A percentile compares a stretch with the other conserved stretches of the same genome.
phyloP scores from a whole-genome alignment of 2,329 filamentous ascomycete species.

The Aspergillus aculeatus region DNA sequence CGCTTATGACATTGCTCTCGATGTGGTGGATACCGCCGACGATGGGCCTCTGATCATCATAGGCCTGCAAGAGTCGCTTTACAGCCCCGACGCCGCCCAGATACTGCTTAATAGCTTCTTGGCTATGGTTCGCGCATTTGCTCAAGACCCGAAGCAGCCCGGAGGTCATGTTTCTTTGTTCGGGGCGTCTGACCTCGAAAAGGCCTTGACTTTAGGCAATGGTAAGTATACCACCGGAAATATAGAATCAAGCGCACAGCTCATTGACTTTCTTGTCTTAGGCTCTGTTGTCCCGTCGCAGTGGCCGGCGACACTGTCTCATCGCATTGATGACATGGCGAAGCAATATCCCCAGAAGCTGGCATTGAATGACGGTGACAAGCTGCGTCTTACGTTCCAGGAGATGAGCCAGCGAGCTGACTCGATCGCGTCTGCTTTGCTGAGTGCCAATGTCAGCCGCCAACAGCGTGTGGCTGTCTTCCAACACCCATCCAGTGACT shows the following conservation, averaged over 20 bases:
- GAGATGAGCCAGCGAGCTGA: background rate
- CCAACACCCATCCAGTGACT: constrained; percentile 13
- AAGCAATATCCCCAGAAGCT: background rate
- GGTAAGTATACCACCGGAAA: background rate
- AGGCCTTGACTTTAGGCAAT: too few relatives aligned
- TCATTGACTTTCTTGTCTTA: background rate
- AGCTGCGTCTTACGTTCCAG: background rate
- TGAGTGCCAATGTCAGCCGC: background rate
- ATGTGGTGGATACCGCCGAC: constrained; percentile 35
- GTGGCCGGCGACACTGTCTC: background rate
- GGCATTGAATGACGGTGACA: background rate
- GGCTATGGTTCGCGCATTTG: too few relatives aligned
- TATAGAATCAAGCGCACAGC: too few relatives aligned
- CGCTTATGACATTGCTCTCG: constrained; percentile 35
- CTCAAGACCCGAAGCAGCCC: too few relatives aligned
- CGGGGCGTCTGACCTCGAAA: too few relatives aligned
- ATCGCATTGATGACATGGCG: background rate
- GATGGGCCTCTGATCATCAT: constrained; percentile 11
- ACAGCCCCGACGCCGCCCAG: too few relatives aligned
- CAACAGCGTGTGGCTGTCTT: background rate
- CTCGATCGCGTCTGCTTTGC: background rate
- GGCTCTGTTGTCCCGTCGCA: background rate
- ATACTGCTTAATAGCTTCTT: too few relatives aligned
- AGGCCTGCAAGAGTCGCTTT: too few relatives aligned
- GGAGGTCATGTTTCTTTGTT: too few relatives aligned